Conservation (phyloP, 257 asterid species). For the Salvia miltiorrhiza region DNA sequence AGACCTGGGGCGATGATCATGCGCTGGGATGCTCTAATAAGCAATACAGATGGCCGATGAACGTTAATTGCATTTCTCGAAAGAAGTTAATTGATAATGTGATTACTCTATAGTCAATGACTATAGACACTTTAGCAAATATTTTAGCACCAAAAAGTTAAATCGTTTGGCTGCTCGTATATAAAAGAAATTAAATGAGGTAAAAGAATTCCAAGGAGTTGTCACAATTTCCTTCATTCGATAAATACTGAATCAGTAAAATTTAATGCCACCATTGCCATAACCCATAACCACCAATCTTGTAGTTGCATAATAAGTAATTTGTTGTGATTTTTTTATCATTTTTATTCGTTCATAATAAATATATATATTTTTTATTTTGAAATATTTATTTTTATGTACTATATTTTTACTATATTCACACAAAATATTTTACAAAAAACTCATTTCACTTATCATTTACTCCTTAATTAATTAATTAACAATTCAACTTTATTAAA, state of each 20-base stretch:
- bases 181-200: not conserved
- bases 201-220: not conserved
- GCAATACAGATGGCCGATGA: too few species aligned
- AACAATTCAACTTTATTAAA: too few species aligned
- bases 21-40: too few species aligned
- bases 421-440: too few species aligned
- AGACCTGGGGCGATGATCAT: too few species aligned
- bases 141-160: not conserved
- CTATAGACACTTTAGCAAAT: not conserved
- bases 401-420: too few species aligned
- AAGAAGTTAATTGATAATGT: not conserved
- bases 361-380: too few species aligned
- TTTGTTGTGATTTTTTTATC: too few species aligned
- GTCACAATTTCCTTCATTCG: not conserved
- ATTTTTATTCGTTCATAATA: too few species aligned
- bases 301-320: constrained; percentile 11
- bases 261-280: not conserved
- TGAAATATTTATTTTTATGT: too few species aligned
- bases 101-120: not conserved
- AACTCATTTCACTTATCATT: too few species aligned
- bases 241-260: not conserved
- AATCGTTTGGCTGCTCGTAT: not conserved
- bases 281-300: constrained; percentile 1
- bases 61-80: not conserved
- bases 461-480: too few species aligned